Conservation (phyloP, 768 basidiomycete species). For the Tricholoma sp. region DNA sequence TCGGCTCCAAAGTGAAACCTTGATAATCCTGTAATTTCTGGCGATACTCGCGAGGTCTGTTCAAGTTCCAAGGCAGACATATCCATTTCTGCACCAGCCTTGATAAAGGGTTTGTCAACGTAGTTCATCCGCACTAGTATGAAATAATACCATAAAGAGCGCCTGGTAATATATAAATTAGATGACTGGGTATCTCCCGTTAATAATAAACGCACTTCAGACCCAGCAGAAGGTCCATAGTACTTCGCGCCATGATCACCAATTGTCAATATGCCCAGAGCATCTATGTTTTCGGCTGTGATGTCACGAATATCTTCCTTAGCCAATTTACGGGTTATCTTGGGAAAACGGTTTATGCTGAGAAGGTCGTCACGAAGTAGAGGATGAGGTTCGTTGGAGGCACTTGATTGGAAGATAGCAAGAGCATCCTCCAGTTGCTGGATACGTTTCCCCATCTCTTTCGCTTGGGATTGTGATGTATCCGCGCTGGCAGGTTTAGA, state of each 20-base stretch:
- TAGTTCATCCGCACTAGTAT: neutral
- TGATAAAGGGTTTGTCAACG: neutral
- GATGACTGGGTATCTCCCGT: neutral
- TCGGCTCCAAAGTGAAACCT: slow-evolving; percentile 45
- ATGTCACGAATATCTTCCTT: slow-evolving; percentile 18
- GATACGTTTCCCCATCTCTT: slow-evolving; percentile 65
- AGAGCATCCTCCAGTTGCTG: slow-evolving; percentile 63
- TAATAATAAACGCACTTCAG: slow-evolving; percentile 45
- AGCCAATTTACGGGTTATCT: slow-evolving; percentile 33
- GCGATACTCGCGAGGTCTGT: slow-evolving; percentile 30
- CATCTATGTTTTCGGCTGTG: slow-evolving; percentile 38
- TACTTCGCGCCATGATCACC: slow-evolving; percentile 65
- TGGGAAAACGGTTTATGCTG: slow-evolving; percentile 55
- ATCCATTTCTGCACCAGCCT: slow-evolving; percentile 50
- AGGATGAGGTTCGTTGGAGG: slow-evolving; percentile 62
- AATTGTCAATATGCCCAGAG: slow-evolving; percentile 67
- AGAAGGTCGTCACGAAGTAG: slow-evolving; percentile 61
- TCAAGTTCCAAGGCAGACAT: slow-evolving; percentile 30
- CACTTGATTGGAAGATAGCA: slow-evolving; percentile 59
- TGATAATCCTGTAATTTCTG: slow-evolving; percentile 41
- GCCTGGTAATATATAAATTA: slow-evolving; percentile 28
- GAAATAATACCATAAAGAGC: slow-evolving; percentile 40
- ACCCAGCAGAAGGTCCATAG: slow-evolving; percentile 70
- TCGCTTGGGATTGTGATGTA: slow-evolving; percentile 55
- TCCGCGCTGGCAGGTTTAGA: slow-evolving; percentile 53